Conservation (phyloP, 768 basidiomycete genomes). For the Boletus tylopilopsis region DNA sequence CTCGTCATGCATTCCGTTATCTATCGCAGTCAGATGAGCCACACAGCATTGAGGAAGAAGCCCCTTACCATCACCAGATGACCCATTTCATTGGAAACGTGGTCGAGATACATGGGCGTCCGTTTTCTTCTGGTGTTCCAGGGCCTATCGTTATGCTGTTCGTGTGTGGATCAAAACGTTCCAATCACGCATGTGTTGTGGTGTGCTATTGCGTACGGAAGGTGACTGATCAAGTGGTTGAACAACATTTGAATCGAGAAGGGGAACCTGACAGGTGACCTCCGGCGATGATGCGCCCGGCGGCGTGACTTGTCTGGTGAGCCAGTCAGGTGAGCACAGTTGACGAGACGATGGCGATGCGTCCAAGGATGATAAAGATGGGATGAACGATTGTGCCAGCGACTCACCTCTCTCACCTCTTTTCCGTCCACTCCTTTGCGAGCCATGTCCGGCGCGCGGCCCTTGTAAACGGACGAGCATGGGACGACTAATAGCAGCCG, state of each 20-base stretch:
- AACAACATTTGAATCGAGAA: no score
- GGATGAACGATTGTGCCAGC: no score
- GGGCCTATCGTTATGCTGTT: neutral
- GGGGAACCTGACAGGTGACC: no score
- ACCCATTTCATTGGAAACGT: conserved; percentile 14
- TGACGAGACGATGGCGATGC: conserved; percentile 16
- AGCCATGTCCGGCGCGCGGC: no score
- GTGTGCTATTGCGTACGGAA: neutral
- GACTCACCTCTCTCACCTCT: neutral
- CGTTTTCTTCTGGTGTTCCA: neutral
- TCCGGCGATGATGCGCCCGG: no score
- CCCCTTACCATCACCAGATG: conserved; percentile 1
- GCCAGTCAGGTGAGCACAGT: conserved; percentile 17
- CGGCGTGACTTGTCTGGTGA: neutral
- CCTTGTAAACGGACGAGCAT: no score
- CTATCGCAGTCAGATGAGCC: conserved; percentile 10
- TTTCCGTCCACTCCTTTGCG: no score
- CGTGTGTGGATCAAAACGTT: no score
- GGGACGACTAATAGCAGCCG: no score
- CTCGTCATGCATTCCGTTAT: neutral
- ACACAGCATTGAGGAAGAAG: neutral
- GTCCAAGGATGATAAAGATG: conserved; percentile 12
- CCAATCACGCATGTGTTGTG: neutral
- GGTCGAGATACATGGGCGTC: conserved; percentile 10
- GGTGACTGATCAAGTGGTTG: no score